These are phyloP conservation scores for Cutaneotrichosporon spelunceum DNA, from an alignment of 1,284 basidiomycete genomes.

Conservation along the genomic window DNA sequence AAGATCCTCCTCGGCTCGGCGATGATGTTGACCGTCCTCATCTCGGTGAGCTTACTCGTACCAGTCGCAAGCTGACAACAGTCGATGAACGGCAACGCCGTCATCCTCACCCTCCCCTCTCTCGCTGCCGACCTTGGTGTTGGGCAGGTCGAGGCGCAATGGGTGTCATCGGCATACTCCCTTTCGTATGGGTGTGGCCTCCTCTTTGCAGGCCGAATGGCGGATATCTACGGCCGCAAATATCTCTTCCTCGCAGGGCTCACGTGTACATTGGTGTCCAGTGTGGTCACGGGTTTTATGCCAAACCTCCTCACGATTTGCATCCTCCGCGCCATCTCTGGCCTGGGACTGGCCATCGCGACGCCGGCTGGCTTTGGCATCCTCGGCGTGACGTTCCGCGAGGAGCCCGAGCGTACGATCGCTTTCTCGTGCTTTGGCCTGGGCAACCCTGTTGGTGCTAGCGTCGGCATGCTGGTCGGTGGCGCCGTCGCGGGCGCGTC, in stretches of 20 bases:
- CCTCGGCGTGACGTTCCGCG: conserved; percentile 36
- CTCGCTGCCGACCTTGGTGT: conserved; percentile 43
- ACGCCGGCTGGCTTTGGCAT: conserved; percentile 41
- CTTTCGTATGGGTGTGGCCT: conserved; percentile 49
- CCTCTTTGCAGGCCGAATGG: conserved; percentile 49
- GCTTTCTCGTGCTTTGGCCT: conserved; percentile 37
- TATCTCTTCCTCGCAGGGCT: conserved; percentile 44
- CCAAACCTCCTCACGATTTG: conserved; percentile 23
- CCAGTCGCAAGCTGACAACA: not conserved
- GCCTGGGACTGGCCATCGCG: conserved; percentile 26
- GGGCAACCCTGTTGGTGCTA: conserved; percentile 33
- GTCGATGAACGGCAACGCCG: conserved; percentile 21
- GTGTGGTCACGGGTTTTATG: conserved; percentile 29
- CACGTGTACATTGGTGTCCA: conserved; percentile 15
- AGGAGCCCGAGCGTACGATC: conserved; percentile 37
- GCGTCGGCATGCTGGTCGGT: conserved; percentile 32
- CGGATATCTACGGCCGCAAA: conserved; percentile 49
- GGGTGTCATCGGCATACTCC: conserved; percentile 50
- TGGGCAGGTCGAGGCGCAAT: conserved; percentile 39
- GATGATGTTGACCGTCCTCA: conserved; percentile 30
- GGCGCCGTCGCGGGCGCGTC: conserved; percentile 26
- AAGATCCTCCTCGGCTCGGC: conserved; percentile 24
- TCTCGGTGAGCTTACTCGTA: conserved; percentile 22
- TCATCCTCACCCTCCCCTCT: conserved; percentile 41
- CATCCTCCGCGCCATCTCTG: conserved; percentile 29